Evolutionary conservation across 1,284 basidiomycete species (phyloP).

Genomic region (Ustilago tritici): DNA sequence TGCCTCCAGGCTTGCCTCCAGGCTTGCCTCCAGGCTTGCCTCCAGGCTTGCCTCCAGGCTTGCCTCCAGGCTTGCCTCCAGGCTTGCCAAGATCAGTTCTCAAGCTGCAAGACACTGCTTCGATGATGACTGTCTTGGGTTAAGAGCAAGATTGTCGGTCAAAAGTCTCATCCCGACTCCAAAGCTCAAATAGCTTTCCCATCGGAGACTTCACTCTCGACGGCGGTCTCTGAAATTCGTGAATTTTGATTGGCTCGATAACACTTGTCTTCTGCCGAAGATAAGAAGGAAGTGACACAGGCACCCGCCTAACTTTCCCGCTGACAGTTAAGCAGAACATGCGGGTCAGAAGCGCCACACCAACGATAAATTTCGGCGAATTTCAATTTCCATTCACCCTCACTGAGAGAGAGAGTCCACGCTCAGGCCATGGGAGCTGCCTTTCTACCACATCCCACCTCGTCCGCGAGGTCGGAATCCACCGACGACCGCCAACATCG

Average conservation of each 20-base stretch:
- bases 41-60: no score
- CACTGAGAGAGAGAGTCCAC: not conserved
- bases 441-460: not conserved
- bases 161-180: not conserved
- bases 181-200: conserved; percentile 7
- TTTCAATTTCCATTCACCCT: not conserved
- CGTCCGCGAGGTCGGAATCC: not conserved
- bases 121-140: not conserved
- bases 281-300: conserved; percentile 10
- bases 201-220: not conserved
- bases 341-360: conserved; percentile 3
- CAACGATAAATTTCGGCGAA: conserved; percentile 6
- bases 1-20: no score
- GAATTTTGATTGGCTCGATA: conserved; percentile 37
- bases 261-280: not conserved
- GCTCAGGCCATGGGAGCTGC: not conserved
- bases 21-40: no score
- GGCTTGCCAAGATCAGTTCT: no score
- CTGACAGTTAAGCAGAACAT: not conserved
- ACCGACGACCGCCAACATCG: not conserved
- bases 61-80: no score
- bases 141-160: not conserved
- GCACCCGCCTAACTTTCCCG: not conserved
- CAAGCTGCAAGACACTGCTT: not conserved
- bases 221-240: conserved; percentile 5